These are phyloP conservation scores for Vinca minor DNA, from an alignment of 257 asterid genomes.

Conservation along the genomic window DNA sequence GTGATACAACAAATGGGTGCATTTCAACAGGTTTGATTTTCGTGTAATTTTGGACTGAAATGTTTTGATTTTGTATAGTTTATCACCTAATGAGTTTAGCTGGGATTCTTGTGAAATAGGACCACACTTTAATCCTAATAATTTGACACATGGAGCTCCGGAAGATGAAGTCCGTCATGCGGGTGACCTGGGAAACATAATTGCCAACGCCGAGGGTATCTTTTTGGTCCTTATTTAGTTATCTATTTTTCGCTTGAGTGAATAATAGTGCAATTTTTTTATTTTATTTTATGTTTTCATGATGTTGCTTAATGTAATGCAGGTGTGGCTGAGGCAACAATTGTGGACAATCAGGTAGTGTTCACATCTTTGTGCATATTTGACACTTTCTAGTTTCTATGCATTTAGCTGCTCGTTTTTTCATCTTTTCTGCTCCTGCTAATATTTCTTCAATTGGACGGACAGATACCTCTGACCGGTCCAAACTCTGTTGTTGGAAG, in stretches of 20 bases:
- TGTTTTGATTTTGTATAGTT: not conserved
- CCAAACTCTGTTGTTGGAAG: slow-evolving; percentile 86
- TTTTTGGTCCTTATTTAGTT: not conserved
- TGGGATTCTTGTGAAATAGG: slow-evolving; percentile 33
- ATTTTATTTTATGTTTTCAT: slow-evolving; percentile 1
- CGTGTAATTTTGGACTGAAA: slow-evolving; percentile 5
- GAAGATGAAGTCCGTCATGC: slow-evolving; percentile 91
- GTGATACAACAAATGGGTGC: slow-evolving; percentile 97
- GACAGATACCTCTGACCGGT: slow-evolving; percentile 77
- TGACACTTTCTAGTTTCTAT: not conserved
- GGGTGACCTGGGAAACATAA: slow-evolving; percentile 99
- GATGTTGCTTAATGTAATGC: slow-evolving; percentile 22
- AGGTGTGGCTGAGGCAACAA: slow-evolving; percentile 91
- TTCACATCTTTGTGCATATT: slow-evolving; percentile 7
- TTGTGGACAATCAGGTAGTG: slow-evolving; percentile 69
- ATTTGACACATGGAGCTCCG: slow-evolving; percentile 89
- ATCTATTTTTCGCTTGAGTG: slow-evolving; percentile 1
- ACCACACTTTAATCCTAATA: slow-evolving; percentile 81
- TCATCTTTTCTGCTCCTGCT: not conserved
- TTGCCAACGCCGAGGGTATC: slow-evolving; percentile 83
- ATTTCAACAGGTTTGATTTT: slow-evolving; percentile 79
- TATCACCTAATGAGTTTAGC: not conserved
- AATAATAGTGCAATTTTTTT: not conserved
- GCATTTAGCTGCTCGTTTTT: not conserved
- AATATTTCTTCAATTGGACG: slow-evolving; percentile 14